phyloP scores from a whole-genome alignment of 1,284 basidiomycete genomes.

The Pseudozyma hubeiensis region DNA sequence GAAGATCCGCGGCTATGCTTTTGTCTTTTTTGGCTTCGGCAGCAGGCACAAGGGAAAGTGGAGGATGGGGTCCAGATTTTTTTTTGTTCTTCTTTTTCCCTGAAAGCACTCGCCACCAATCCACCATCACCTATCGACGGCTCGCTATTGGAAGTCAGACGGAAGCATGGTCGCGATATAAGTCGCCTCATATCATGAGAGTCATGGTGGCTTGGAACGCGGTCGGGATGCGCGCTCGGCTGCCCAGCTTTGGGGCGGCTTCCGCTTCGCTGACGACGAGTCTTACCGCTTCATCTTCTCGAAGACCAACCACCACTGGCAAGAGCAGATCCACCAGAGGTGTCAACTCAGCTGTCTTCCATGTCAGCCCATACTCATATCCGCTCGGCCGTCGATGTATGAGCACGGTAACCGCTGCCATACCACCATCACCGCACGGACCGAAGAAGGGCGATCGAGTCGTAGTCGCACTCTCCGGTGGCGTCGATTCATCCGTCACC shows the following conservation, averaged over 20 bases:
- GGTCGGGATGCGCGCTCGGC: neutral
- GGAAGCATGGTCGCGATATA: neutral
- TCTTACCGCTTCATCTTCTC: neutral
- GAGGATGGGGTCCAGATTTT: neutral
- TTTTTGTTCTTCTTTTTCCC: neutral
- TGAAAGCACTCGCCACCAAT: neutral
- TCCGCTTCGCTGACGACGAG: conserved; percentile 1
- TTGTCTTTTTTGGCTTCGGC: neutral
- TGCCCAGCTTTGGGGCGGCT: neutral
- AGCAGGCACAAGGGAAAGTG: neutral
- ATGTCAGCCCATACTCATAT: neutral
- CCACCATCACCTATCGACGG: neutral
- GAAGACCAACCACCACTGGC: too few relatives aligned
- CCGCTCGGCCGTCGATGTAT: neutral
- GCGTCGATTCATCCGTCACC: conserved; percentile 82
- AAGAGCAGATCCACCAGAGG: neutral
- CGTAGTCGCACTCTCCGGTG: conserved; percentile 92
- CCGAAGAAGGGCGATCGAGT: conserved; percentile 72
- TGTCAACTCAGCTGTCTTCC: too few relatives aligned
- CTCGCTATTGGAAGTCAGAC: neutral
- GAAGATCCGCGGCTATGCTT: conserved; percentile 8
- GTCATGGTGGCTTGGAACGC: neutral
- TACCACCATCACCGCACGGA: conserved; percentile 2
- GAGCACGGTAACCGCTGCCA: neutral
- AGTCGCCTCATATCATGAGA: neutral